These are phyloP conservation scores for Penicillium goetzii DNA, from an alignment of 495 filamentous ascomycete species.

Conservation along the genomic window DNA sequence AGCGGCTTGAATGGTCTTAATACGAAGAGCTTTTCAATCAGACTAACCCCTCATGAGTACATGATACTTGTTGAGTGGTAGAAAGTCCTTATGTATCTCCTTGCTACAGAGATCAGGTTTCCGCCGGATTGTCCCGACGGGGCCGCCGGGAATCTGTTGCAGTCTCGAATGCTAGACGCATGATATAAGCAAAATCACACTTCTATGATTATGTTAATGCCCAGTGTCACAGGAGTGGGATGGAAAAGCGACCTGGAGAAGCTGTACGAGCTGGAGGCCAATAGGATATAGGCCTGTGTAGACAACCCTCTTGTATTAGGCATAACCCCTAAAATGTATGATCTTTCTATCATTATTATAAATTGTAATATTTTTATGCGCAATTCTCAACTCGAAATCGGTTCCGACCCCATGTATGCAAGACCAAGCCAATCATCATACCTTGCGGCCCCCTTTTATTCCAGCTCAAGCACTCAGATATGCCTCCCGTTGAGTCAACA, in stretches of 20 bases:
- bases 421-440: neutral
- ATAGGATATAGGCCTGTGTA: neutral
- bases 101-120: neutral
- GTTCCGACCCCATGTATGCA: neutral
- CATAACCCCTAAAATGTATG: neutral
- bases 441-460: neutral
- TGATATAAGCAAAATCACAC: neutral
- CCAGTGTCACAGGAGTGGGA: neutral
- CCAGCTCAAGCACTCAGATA: slow-evolving; percentile 36
- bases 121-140: neutral
- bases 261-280: neutral
- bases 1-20: neutral
- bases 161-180: neutral
- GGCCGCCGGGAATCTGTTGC: neutral
- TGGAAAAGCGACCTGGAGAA: neutral
- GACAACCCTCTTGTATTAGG: neutral
- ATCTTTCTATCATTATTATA: neutral
- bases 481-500: slow-evolving; percentile 63
- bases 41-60: neutral
- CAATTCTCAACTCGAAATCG: neutral
- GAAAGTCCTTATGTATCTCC: neutral
- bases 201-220: neutral
- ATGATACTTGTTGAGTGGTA: neutral
- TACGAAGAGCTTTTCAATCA: neutral
- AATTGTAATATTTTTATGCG: neutral